Evolutionary conservation across 208 protist genomes (phyloP), one percentile per base, ranked within the genome.

Genomic region (Leishmania major): DNA sequence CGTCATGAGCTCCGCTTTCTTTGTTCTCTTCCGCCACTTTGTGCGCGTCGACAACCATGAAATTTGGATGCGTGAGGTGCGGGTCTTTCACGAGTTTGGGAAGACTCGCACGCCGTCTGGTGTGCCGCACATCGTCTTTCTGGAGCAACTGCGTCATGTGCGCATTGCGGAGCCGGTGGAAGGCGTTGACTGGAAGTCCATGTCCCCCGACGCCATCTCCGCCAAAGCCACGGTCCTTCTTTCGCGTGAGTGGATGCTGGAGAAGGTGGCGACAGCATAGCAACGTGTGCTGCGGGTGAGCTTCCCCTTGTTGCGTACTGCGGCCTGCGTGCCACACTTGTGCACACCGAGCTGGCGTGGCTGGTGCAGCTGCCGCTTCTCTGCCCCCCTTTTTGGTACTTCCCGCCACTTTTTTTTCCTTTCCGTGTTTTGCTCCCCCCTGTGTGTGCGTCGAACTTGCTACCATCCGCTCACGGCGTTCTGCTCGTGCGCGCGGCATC

Each of bases 41-140:
- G 85, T 97, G 37, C 90, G 89, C 47, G 76, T 97, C 22, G 89
- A 95, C 70, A 81, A 82, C 43, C 87, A 90, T 76, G 80, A 80
- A 55, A 75, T 93, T 53, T 94, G 92, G 89, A 83, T 94, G 62
- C 91, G 94, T 3, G 94, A 97, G 49, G 91, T 95, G 28, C 90
- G 94, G 25, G 75, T 93, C 59, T 97, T 87, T 80, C 90, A 97
- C 84, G 88, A 96, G 84, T 97, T 95, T 76, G 79, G 66, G 25
- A 74, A 88, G 55, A 88, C 55, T 59, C 84, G 83, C 57, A 43
- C 25, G 1, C 43, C 75, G 0, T 66, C 76, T 3, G 80, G 80
- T 4, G 19, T 84, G 40, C 92, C 92, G 31, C 90, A 93, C 79
- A 87, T 97, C 55, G 90, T 95, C 22, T 51, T 95, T 7, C 75